Evolutionary conservation across 768 basidiomycete genomes (phyloP).

Genomic region (Kwoniella mangroviensis): DNA sequence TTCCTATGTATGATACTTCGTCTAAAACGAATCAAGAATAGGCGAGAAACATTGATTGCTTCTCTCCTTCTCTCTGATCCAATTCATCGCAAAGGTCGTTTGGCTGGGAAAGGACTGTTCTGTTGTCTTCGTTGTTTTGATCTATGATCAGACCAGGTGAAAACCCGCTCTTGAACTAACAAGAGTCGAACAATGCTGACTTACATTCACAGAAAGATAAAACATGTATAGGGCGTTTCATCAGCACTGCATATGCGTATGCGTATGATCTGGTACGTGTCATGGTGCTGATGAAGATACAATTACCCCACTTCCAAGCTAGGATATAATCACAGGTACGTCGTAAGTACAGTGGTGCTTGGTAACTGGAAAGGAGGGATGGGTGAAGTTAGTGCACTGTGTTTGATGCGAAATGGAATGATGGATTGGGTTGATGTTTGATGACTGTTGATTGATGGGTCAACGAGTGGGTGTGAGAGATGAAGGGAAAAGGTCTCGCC

Average conservation of each 20-base stretch:
- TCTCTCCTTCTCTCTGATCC: background rate
- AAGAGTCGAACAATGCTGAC: background rate
- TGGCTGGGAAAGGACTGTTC: background rate
- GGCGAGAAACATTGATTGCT: background rate
- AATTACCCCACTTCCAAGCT: constrained; percentile 6
- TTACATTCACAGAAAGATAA: background rate
- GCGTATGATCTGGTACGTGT: background rate
- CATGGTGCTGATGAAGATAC: background rate
- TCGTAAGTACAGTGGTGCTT: no score
- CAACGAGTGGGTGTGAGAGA: no score
- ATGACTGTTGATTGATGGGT: no score
- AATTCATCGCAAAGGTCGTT: background rate
- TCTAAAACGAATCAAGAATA: background rate
- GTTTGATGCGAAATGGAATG: no score
- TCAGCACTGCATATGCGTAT: background rate
- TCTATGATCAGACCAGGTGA: background rate
- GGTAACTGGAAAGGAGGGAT: background rate
- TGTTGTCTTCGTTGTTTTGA: background rate
- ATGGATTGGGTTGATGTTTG: no score
- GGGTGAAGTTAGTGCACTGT: background rate
- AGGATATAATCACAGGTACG: no score
- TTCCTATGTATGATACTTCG: background rate
- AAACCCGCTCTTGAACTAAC: background rate
- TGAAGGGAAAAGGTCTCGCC: no score
- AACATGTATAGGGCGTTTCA: constrained; percentile 5